Evolutionary conservation across 140 eudicot species (phyloP).

Genomic region (Bidens hawaiensis): DNA sequence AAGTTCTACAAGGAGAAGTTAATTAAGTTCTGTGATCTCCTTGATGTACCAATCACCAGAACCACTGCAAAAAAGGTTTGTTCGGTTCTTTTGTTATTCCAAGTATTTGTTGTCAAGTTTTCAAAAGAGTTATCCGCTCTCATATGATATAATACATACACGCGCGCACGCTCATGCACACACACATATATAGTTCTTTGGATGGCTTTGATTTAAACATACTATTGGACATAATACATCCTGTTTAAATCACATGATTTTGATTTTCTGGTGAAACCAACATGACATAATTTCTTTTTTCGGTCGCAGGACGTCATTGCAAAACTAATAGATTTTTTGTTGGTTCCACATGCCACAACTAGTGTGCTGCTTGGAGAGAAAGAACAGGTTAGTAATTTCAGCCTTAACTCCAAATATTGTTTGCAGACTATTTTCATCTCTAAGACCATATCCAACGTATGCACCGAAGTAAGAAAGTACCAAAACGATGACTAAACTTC

Average conservation of each 20-base stretch:
- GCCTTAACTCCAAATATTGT: neutral
- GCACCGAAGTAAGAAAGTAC: slow-evolving; percentile 2
- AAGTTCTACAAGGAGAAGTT: slow-evolving; percentile 74
- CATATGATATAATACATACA: no score
- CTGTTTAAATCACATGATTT: no score
- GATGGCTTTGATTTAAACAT: no score
- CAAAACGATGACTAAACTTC: neutral
- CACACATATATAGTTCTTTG: no score
- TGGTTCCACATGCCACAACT: slow-evolving; percentile 75
- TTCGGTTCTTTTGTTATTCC: slow-evolving; percentile 10
- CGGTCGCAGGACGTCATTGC: slow-evolving; percentile 57
- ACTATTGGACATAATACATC: no score
- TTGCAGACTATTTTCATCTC: slow-evolving; percentile 2
- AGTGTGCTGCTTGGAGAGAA: slow-evolving; percentile 63
- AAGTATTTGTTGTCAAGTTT: neutral
- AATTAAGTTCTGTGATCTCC: slow-evolving; percentile 75
- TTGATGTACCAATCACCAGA: slow-evolving; percentile 62
- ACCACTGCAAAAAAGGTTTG: slow-evolving; percentile 73
- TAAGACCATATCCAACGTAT: neutral
- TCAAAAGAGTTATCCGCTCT: no score
- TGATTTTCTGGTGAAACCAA: slow-evolving; percentile 1
- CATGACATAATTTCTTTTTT: slow-evolving; percentile 4
- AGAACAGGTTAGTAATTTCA: slow-evolving; percentile 53
- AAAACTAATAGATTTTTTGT: slow-evolving; percentile 77
- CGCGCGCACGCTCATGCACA: no score